These are phyloP conservation scores for Nitzschia sp. DNA, from an alignment of 108 stramenopile genomes.

Conservation along the genomic window DNA sequence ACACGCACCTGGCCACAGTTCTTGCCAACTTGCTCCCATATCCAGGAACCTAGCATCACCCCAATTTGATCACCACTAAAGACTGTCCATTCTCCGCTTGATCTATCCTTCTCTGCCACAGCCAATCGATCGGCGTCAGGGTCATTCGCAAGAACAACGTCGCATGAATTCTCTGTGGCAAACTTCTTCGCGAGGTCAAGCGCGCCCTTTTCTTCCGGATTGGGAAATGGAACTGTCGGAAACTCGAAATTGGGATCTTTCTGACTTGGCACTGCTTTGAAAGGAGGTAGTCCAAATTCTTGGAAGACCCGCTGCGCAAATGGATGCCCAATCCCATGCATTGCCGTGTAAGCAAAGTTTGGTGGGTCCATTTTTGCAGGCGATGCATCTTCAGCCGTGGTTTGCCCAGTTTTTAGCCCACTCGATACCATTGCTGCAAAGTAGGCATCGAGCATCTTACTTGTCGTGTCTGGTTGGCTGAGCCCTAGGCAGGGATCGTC, in stretches of 20 bases:
- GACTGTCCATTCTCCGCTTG: constrained; percentile 77
- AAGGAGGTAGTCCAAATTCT: constrained; percentile 75
- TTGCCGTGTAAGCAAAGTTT: constrained; percentile 89
- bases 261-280: constrained; percentile 77
- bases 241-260: constrained; percentile 88
- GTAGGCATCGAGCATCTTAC: constrained; percentile 53
- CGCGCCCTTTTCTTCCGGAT: constrained; percentile 97
- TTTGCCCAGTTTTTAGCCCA: constrained; percentile 57
- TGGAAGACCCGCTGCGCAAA: constrained; percentile 73
- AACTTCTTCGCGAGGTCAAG: constrained; percentile 82
- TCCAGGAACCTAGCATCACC: constrained; percentile 86
- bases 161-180: constrained; percentile 62
- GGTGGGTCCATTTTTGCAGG: constrained; percentile 7
- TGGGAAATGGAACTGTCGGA: constrained; percentile 95
- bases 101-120: constrained; percentile 80
- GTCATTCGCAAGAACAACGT: constrained; percentile 95
- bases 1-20: constrained; percentile 58
- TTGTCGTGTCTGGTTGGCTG: constrained; percentile 23
- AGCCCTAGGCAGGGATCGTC: constrained; percentile 58
- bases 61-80: constrained; percentile 98
- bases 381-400: background rate
- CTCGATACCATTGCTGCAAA: constrained; percentile 55
- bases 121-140: constrained; percentile 98
- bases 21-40: constrained; percentile 78
- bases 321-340: constrained; percentile 93